Evolutionary conservation across 345 rosid species (phyloP).

Genomic region (Microthlaspi erraticum): DNA sequence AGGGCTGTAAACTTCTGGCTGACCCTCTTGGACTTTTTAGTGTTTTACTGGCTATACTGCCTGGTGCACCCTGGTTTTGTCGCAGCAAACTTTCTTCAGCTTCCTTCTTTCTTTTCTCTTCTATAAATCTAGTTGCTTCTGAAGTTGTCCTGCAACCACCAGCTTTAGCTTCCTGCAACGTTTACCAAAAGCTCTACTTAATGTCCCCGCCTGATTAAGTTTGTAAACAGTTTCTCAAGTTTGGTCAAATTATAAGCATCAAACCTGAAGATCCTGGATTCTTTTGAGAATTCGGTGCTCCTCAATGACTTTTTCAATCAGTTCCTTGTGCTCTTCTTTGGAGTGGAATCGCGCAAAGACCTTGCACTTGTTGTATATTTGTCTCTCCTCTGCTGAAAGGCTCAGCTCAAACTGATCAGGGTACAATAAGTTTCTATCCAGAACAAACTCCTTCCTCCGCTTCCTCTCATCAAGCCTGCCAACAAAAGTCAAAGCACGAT

Average conservation of each 20-base stretch:
- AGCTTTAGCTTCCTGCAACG: constrained; percentile 82
- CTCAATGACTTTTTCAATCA: constrained; percentile 68
- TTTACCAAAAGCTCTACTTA: constrained; percentile 10
- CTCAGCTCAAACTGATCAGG: constrained; percentile 72
- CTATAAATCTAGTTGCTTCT: constrained; percentile 67
- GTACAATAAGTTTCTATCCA: constrained; percentile 83
- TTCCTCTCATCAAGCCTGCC: constrained; percentile 96
- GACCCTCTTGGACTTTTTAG: constrained; percentile 59
- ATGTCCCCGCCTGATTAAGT: constrained; percentile 12
- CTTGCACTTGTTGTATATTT: constrained; percentile 67
- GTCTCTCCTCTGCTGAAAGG: constrained; percentile 74
- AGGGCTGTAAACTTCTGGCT: constrained; percentile 52
- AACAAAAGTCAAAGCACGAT: constrained; percentile 33
- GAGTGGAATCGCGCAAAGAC: constrained; percentile 86
- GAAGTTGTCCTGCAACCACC: constrained; percentile 71
- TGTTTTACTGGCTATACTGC: constrained; percentile 63
- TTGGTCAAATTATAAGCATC: constrained; percentile 25
- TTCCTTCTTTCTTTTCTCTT: constrained; percentile 73
- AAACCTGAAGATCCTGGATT: constrained; percentile 91
- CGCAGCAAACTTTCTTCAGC: constrained; percentile 62
- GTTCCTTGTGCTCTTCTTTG: constrained; percentile 83
- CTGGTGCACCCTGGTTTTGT: constrained; percentile 56
- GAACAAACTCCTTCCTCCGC: constrained; percentile 84
- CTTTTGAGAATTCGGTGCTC: constrained; percentile 73
- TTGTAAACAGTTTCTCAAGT: constrained; percentile 23